Evolutionary conservation across 805 yeast genomes (phyloP), one percentile per base, ranked within the genome.

Genomic region (Pichia californica): DNA sequence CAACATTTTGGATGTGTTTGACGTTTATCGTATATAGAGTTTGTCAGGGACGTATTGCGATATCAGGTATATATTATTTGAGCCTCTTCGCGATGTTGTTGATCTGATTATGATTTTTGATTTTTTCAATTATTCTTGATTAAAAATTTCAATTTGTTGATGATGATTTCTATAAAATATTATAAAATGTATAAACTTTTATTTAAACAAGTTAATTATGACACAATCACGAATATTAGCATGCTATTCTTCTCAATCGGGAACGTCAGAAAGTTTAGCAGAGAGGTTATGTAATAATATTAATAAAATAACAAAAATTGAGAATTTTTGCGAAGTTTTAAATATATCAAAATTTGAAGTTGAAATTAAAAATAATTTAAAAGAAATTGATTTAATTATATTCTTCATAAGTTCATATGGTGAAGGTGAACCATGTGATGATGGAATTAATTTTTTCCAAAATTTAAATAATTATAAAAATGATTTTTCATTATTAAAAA

Each of bases 401-500:
- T 80, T 89, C 56, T 73, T 89, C 56, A 68, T 91, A 58, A 88
- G 97, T 23, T 84, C 96, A 7, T 88, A 89, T 57, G 98, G 98
- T 49, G 97, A 91, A 63, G 98, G 98, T 56, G 98, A 91, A 60
- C 95, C 94, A 51, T 89, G 98, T 26, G 96, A 89, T 59, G 85
- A 86, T 55, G 91, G 95, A 4, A 71, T 76, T 25, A 75, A 74
- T 18, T 83, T 88, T 56, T 80, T 74, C 57, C 21, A 40, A 15
- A 25, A 16, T 7, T 23, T 75, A 70, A 16, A 74, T 68, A 10
- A 28, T 5, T 33, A 70, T 67, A 52, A 51, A 52, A 35, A 23
- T 7, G 9, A 23, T 67, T 82, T 53, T n/a, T n/a, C 55, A 68
- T 9, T 73, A 71, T 48, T 58, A 6, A 31, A 28, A 48, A 74